Evolutionary conservation across 768 basidiomycete genomes (phyloP), one percentile per base, ranked within the genome.

Genomic region (Hirschioporus abietinus): DNA sequence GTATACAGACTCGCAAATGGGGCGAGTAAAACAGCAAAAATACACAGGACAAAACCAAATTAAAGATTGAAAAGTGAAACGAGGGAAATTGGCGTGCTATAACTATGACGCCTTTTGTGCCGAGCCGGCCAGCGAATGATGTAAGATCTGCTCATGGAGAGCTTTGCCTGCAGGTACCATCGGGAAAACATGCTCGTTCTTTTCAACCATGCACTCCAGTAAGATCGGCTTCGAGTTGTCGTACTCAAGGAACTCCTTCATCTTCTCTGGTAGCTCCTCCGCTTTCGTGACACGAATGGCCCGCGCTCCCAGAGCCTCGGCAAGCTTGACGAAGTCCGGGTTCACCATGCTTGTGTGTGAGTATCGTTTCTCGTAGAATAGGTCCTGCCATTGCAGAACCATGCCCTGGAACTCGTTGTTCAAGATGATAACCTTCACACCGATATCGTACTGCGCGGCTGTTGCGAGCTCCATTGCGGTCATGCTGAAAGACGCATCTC

Each of bases 321-420:
- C 93, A 36, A 99, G 87, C 70, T 86, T 83, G 72, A 96, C 87
- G 76, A 99, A 99, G 79, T 99, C 90, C 7, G 97, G 97, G 79
- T 99, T 99, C 36, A 79, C 87, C 97, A 99, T 99, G 66, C 81
- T 80, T 1, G 97, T 98, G 79, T 99, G 96, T 24, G 96, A 95
- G 78, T 99, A 96, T n/a, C 97, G 88, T 36, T 88, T 84, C 66
- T 96, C 92, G 78, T 99, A 99, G 84, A 99, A 99, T 12, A 99
- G 86, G 76, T 99, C 96, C 83, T 99, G 97, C 97, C 96, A 99
- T 82, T 99, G 97, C 35, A 93, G 80, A 15, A 99, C 97, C 97
- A 99, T 99, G 65, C 97, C 97, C 77, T 97, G 96, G 85, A 95
- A 97, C 74, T 96, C 94, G 78, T 97, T 98, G 83, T 97, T 96